A percentile compares a stretch with the other conserved stretches of the same genome.
Conservation (phyloP, 148 eudicot genomes). For the Rhododendron molle region DNA sequence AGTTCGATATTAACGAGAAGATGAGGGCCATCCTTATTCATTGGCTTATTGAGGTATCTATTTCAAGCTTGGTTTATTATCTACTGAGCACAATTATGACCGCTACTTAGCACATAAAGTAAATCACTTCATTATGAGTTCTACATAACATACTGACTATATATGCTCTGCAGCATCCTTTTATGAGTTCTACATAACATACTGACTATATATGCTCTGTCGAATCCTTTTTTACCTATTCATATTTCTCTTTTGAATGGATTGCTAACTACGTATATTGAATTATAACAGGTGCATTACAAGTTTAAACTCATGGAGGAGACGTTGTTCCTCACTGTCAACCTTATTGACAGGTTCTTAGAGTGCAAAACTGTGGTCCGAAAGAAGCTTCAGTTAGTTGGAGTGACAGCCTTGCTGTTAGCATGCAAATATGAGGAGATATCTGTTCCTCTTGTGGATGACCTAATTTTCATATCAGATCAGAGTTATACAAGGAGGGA, state of each 20-base stretch:
- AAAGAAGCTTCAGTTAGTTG: conserved; percentile 20
- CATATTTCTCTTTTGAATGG: background rate
- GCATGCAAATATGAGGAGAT: conserved; percentile 26
- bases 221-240: background rate
- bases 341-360: conserved; percentile 14
- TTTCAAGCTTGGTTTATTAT: background rate
- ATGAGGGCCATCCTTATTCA: conserved; percentile 82
- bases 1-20: conserved; percentile 57
- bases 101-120: background rate
- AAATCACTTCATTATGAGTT: background rate
- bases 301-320: conserved; percentile 40
- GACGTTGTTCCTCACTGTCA: conserved; percentile 18
- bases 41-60: conserved; percentile 76
- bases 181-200: background rate
- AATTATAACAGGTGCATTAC: conserved; percentile 46
- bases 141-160: background rate
- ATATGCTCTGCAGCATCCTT: background rate
- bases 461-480: conserved; percentile 10
- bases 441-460: conserved; percentile 10
- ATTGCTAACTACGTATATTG: background rate
- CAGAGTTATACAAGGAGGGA: conserved; percentile 18
- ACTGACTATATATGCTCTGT: background rate
- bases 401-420: conserved; percentile 15
- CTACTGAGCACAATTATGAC: background rate
- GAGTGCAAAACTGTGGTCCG: conserved; percentile 1